Evolutionary conservation across 495 filamentous ascomycete genomes (phyloP), one percentile per base, ranked within the genome.

Genomic region (Acidiella bohemica): DNA sequence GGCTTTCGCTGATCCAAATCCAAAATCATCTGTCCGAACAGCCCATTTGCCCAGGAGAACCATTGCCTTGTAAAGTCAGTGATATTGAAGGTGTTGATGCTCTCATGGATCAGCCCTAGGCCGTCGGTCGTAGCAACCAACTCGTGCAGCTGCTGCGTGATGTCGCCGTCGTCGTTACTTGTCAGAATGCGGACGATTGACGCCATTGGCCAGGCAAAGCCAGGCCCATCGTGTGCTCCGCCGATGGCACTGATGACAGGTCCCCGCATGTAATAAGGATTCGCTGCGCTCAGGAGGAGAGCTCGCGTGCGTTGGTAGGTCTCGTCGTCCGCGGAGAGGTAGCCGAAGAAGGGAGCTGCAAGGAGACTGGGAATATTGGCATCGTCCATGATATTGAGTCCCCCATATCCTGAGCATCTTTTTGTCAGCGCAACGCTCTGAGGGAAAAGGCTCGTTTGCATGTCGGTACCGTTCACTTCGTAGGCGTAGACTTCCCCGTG

Each of bases 41-140:
- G 58, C 12, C 76, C 75, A 50, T 81, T 80, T 7, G 73, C 75
- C 76, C 76, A 79, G 0, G 72, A 73, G 44, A 80, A 79, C 71
- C 41, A 20, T 22, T 32, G 25, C 46, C 34, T 8, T 3, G 34
- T 37, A 19, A 73, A 80, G 19, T 62, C 46, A 1, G 33, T 57
- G 25, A 49, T 54, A 45, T 76, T 59, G 29, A 62, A 72, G 6
- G 57, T 62, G 52, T 72, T 68, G 43, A 77, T 60, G 34, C 71
- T 76, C 59, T 77, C 73, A 46, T 78, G 75, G 9, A 78, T 68
- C 47, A 78, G 44, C 6, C 75, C 75, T 10, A 67, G 53, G n/a
- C 70, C 66, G 47, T 65, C 69, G 5, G 76, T 78, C 13, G 50
- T 70, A 4, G 55, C 50, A 24, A 78, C 32, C 9, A 78, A 46